Evolutionary conservation across 129 eudicot species (phyloP).

Genomic region (Mikania micrantha): DNA sequence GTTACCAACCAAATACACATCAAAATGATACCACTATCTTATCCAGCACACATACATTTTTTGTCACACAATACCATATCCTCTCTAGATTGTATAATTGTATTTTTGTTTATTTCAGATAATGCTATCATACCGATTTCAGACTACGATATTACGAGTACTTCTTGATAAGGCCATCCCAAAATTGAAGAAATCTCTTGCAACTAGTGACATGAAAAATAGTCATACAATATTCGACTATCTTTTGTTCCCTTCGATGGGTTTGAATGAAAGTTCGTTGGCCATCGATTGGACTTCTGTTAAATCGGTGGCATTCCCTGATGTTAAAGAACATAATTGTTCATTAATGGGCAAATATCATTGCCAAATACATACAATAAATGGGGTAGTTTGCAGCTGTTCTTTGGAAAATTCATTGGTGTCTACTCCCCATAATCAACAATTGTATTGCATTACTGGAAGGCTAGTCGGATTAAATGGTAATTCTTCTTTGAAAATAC

Average conservation of each 20-base stretch:
- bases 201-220: neutral
- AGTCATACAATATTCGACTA: slow-evolving; percentile 35
- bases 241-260: slow-evolving; percentile 56
- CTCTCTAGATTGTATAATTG: neutral
- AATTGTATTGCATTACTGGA: slow-evolving; percentile 44
- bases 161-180: slow-evolving; percentile 36
- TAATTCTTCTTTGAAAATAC: slow-evolving; percentile 30
- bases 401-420: slow-evolving; percentile 58
- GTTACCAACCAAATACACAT: neutral
- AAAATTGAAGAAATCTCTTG: slow-evolving; percentile 25
- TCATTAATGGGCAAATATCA: neutral
- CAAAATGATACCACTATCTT: neutral
- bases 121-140: slow-evolving; percentile 6
- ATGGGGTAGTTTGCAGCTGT: slow-evolving; percentile 49
- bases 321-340: slow-evolving; percentile 1
- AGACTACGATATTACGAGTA: slow-evolving; percentile 31
- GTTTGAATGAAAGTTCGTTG: slow-evolving; percentile 1
- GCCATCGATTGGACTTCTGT: slow-evolving; percentile 60
- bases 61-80: neutral
- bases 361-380: slow-evolving; percentile 30
- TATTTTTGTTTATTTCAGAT: slow-evolving; percentile 19
- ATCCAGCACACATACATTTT: neutral
- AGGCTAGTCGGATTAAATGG: slow-evolving; percentile 41
- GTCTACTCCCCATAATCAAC: slow-evolving; percentile 66
- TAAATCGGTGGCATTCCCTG: slow-evolving; percentile 25